Base-by-base conservation (phyloP, 2,329 filamentous ascomycete genomes). In the Rutstroemia sp. region DNA sequence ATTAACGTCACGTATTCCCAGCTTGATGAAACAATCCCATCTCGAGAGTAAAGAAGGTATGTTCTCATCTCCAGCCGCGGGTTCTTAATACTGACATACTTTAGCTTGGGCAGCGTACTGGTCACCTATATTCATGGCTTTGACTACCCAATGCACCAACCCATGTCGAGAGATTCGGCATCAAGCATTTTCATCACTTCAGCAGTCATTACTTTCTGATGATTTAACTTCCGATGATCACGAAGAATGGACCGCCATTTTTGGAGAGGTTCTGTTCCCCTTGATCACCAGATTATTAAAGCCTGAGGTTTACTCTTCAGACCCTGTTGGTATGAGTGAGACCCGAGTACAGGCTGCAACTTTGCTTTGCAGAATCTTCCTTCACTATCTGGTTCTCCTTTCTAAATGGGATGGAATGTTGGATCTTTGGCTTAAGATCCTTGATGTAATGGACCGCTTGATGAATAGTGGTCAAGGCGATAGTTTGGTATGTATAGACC, bases 391-490 rank as follows among this genome's bases (percentile, higher is more conserved):
- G 3, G 89, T 92, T 2, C 77, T 92, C 39, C 78, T 96, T 27
- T 88, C 86, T 4, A 86, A 90, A 63, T 92, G 90, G 82, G 87
- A 92, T 21, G 90, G 90, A 19, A 90, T 97, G 83, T 75, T 95
- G 41, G 89, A 94, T 68, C 78, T 97, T 10, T 99, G 94, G 94
- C 75, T 94, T 47, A 87, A 87, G 71, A 95, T 97, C 55, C 81
- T 97, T 62, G 90, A 92, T 64, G 89, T 96, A 54, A 91, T 99
- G 82, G 94, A 99, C 71, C 85, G 94, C 23, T 79, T 99, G 62
- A 95, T 96, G 85, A 96, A 96, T 67, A 94, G 89, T 67, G 92
- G 92, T 0, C 91, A 96, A 71, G 90, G 90, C 23, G 91, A 95
- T 67, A 92, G 87, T 66, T 74, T 95, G 69, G 88, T 92, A 81